Evolutionary conservation across 2,329 filamentous ascomycete species (phyloP), one percentile per base, ranked within the genome.

Genomic region (Elsinoe australis): DNA sequence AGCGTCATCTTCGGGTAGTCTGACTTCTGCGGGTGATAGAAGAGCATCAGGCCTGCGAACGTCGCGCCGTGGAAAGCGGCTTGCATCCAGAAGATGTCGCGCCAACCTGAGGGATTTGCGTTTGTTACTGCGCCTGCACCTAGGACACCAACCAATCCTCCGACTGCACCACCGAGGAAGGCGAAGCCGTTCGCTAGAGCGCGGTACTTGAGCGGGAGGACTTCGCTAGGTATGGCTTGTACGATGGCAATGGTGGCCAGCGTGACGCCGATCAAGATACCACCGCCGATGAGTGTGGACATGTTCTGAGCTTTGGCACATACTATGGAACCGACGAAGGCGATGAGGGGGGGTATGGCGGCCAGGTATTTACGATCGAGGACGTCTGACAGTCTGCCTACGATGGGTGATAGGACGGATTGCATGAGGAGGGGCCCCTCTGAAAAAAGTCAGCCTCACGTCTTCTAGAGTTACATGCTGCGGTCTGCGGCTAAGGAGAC

Each of bases 41-140:
- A 69, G 19, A 67, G 52, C 26, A 76, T 56, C 24, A 78, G 58
- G 3, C 74, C 73, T 0, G 74, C 28, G 1, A 67, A 65, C 0
- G 72, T 74, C 10, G 67, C 59, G 6, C 67, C 65, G 52, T 77
- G 74, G 51, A 78, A 71, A 5, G 65, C 73, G 1, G 74, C 74
- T 59, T 78, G 75, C 10, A 78, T 75, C 75, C 75, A 79, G 56
- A 76, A 79, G 53, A 79, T 78, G 54, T 71, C 68, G 1, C 75
- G 65, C 75, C 75, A 79, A 15, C 75, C 75, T 1, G 59, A 62
- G 0, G 65, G 53, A 45, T 64, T 63, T 9, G 67, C 57, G 50
- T 75, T 73, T 0, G 75, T 76, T 2, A 76, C 69, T 5, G 68
- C 73, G 2, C 75, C 75, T 5, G 74, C 72, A 19, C 71, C 69